Evolutionary conservation across 148 eudicot genomes (phyloP).

Genomic region (Selenicereus undatus): DNA sequence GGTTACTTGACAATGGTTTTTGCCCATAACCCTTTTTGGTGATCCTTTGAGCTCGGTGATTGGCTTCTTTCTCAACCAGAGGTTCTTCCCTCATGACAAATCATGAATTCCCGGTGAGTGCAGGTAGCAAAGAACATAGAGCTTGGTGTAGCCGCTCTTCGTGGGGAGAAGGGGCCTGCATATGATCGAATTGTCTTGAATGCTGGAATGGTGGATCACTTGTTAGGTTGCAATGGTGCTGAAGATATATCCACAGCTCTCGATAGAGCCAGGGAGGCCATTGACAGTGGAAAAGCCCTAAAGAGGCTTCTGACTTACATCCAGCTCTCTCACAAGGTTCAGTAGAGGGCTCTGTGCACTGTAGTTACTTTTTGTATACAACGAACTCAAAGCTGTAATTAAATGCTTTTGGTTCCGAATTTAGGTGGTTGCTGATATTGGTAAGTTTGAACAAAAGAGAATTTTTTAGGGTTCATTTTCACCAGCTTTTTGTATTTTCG

Average conservation of each 20-base stretch:
- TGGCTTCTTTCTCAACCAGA: not conserved
- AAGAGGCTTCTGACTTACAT: conserved; percentile 66
- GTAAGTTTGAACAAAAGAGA: not conserved
- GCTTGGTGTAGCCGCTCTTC: conserved; percentile 80
- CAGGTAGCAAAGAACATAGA: conserved; percentile 86
- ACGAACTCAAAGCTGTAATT: conserved; percentile 11
- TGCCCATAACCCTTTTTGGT: too few relatives aligned
- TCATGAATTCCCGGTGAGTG: conserved; percentile 9
- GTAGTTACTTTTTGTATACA: not conserved
- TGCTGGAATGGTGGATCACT: conserved; percentile 87
- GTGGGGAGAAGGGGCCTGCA: conserved; percentile 91
- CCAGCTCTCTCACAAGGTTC: conserved; percentile 59
- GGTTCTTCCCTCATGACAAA: not conserved
- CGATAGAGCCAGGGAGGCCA: conserved; percentile 86
- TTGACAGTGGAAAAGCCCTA: conserved; percentile 90
- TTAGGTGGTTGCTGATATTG: not conserved
- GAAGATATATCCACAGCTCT: conserved; percentile 65
- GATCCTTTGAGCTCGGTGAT: not conserved
- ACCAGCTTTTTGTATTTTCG: not conserved
- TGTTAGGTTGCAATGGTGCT: conserved; percentile 87
- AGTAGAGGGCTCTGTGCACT: not conserved
- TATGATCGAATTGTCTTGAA: conserved; percentile 85
- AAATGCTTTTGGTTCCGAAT: not conserved
- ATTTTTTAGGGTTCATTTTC: not conserved
- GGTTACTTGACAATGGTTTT: not conserved